A percentile compares a stretch with the other conserved stretches of the same genome.
Evolutionary conservation across 1,284 basidiomycete species (phyloP).

Genomic region (Papiliotrema flavescens): DNA sequence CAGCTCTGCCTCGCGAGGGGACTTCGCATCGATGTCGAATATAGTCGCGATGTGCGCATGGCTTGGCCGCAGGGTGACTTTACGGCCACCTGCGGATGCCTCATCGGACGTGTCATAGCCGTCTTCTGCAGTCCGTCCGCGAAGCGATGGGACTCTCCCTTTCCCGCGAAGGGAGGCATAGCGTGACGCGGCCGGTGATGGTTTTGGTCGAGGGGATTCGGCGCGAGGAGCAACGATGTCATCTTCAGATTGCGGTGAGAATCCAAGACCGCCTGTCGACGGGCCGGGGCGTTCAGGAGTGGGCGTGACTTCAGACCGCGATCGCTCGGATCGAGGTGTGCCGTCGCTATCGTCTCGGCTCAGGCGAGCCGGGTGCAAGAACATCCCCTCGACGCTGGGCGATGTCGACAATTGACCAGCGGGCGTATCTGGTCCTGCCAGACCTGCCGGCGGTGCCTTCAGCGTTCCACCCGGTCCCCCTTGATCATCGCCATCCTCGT

Average conservation of each 20-base stretch:
- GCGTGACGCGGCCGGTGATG: not conserved
- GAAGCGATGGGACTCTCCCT: not conserved
- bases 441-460: conserved; percentile 13
- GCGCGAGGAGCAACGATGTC: conserved; percentile 4
- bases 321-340: not conserved
- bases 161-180: not conserved
- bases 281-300: conserved; percentile 19
- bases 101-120: conserved; percentile 2
- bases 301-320: conserved; percentile 19
- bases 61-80: conserved; percentile 13
- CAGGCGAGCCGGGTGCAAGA: conserved; percentile 1
- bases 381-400: not conserved
- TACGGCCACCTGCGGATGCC: conserved; percentile 5
- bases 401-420: conserved; percentile 22
- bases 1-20: conserved; percentile 14
- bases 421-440: not conserved
- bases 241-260: conserved; percentile 3
- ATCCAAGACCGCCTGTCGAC: conserved; percentile 4
- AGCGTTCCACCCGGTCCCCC: conserved; percentile 18
- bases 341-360: not conserved
- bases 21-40: conserved; percentile 1
- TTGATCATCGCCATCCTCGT: conserved; percentile 6
- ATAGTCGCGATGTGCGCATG: conserved; percentile 3
- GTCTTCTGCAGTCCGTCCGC: not conserved
- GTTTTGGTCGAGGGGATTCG: not conserved